phyloP scores from a whole-genome alignment of 768 basidiomycete genomes.

The Mycena sanguinolenta region DNA sequence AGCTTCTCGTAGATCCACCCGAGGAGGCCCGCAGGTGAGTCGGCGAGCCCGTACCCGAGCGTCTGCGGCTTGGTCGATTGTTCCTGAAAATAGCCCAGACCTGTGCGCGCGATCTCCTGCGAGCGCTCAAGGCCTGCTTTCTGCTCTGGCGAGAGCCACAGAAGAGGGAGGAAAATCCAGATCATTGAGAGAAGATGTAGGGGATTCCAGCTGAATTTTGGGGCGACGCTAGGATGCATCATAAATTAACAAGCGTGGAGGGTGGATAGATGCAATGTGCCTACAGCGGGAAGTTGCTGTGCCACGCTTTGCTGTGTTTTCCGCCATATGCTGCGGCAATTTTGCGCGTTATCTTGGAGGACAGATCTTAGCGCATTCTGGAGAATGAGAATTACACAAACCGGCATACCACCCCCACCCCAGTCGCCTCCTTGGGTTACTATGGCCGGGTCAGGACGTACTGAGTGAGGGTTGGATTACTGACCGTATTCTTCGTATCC shows the following conservation, averaged over 20 bases:
- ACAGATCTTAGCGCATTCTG: background rate
- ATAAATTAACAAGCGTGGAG: too few relatives aligned
- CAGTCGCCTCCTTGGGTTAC: conserved; percentile 66
- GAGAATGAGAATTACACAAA: background rate
- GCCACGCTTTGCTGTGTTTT: conserved; percentile 60
- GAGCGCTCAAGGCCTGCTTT: conserved; percentile 39
- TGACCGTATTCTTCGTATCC: conserved; percentile 50
- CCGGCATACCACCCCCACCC: conserved; percentile 52
- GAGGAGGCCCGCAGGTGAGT: conserved; percentile 59
- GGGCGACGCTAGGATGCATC: background rate
- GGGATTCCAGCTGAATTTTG: conserved; percentile 17
- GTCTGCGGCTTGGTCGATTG: conserved; percentile 54
- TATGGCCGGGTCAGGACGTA: conserved; percentile 29
- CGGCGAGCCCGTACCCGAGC: conserved; percentile 56
- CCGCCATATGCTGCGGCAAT: conserved; percentile 53
- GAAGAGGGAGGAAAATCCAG: conserved; percentile 2
- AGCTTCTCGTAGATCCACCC: conserved; percentile 52
- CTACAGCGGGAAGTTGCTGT: conserved; percentile 57
- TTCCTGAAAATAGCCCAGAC: conserved; percentile 43
- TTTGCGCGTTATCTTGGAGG: conserved; percentile 48
- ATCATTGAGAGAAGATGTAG: conserved; percentile 9
- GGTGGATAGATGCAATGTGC: conserved; percentile 26
- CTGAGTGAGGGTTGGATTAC: background rate
- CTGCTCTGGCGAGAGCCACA: conserved; percentile 36
- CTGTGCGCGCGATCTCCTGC: conserved; percentile 34